Percentiles rank a stretch among this genome's conserved stretches.
These are phyloP conservation scores for Aechmea fasciata DNA, from an alignment of 176 grass and related monocot species.

Conservation along the genomic window DNA sequence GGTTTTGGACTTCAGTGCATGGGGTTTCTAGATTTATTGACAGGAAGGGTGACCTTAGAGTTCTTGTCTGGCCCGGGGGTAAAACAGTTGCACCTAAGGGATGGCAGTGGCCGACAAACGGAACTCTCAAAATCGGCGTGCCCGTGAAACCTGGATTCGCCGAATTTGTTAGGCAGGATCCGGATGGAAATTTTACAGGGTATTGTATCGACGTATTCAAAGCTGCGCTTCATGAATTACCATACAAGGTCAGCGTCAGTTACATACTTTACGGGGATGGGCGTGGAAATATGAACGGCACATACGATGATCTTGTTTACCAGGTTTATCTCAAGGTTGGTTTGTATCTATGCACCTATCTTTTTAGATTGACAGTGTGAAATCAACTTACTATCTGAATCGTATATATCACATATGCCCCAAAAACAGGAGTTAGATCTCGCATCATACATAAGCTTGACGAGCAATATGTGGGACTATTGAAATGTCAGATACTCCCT, in stretches of 20 bases:
- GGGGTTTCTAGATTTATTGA: slow-evolving; percentile 15
- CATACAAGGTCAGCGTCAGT: slow-evolving; percentile 4
- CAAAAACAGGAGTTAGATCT: no score
- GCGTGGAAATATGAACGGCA: slow-evolving; percentile 34
- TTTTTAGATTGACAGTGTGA: neutral
- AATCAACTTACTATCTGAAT: no score
- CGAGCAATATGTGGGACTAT: no score
- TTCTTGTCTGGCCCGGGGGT: slow-evolving; percentile 44
- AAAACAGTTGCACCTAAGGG: slow-evolving; percentile 29
- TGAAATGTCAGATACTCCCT: no score
- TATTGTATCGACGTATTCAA: slow-evolving; percentile 54
- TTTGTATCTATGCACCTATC: neutral
- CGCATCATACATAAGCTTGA: no score
- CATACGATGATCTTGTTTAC: slow-evolving; percentile 60
- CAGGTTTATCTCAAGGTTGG: slow-evolving; percentile 55
- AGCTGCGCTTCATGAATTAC: slow-evolving; percentile 16
- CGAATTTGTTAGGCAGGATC: slow-evolving; percentile 25
- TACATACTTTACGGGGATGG: slow-evolving; percentile 27
- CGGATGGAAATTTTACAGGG: slow-evolving; percentile 2
- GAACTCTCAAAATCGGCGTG: slow-evolving; percentile 32
- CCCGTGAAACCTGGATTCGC: slow-evolving; percentile 45
- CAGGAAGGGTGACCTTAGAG: slow-evolving; percentile 8
- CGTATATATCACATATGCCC: no score
- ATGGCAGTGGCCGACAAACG: slow-evolving; percentile 50
- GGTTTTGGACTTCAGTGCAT: slow-evolving; percentile 23